Conservation (phyloP, 305 asterid species). For the Stenogyne calaminthoides region DNA sequence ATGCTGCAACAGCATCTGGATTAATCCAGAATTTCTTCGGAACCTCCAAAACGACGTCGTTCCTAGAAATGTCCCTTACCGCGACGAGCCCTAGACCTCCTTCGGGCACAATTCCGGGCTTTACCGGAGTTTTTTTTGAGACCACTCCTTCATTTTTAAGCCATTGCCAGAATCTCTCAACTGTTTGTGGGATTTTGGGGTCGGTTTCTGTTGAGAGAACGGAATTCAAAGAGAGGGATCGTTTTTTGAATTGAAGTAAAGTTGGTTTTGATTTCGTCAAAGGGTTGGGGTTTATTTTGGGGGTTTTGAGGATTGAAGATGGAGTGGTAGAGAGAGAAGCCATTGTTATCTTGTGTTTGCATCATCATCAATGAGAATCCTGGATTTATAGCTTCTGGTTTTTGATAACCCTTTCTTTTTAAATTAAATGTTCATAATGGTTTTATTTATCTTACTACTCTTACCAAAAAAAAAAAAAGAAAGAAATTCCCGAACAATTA, state of each 20-base stretch:
- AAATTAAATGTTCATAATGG: no score
- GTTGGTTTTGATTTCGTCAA: conserved; percentile 36
- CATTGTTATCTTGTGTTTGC: conserved; percentile 37
- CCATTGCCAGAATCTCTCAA: conserved; percentile 91
- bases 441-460: no score
- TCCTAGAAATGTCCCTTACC: conserved; percentile 54
- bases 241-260: conserved; percentile 37
- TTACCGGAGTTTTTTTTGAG: conserved; percentile 78
- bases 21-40: conserved; percentile 88
- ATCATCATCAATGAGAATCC: neutral
- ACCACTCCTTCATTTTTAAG: conserved; percentile 80
- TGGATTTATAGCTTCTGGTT: conserved; percentile 28
- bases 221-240: conserved; percentile 42
- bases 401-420: conserved; percentile 24
- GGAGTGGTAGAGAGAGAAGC: conserved; percentile 46
- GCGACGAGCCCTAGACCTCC: conserved; percentile 96
- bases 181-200: conserved; percentile 56
- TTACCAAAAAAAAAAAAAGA: no score
- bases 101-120: conserved; percentile 82
- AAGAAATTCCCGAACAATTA: no score
- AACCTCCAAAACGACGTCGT: conserved; percentile 87
- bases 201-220: conserved; percentile 47
- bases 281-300: conserved; percentile 28
- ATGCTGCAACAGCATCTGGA: conserved; percentile 64
- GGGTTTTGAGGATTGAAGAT: conserved; percentile 35